A percentile compares a stretch with the other conserved stretches of the same genome.
Conservation (phyloP, 192 early-diverging fungal genomes). For the Helicostylum pulchrum region DNA sequence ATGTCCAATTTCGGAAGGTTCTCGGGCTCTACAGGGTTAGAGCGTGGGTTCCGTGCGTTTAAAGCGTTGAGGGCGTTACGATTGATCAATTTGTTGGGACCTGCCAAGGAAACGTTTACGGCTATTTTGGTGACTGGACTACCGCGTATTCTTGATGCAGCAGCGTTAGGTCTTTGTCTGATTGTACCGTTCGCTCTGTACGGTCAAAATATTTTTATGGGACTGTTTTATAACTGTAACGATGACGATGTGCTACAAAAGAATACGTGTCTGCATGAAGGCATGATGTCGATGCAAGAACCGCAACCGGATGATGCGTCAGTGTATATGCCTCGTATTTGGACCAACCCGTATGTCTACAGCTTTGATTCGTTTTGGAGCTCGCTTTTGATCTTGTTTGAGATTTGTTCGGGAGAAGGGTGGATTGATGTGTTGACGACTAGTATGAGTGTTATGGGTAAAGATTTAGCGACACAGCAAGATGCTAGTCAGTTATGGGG, state of each 20-base stretch:
- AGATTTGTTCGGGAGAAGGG: slow-evolving; percentile 56
- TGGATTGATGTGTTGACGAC: slow-evolving; percentile 53
- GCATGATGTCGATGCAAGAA: slow-evolving; percentile 11
- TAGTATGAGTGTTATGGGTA: slow-evolving; percentile 42
- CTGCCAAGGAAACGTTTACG: slow-evolving; percentile 54
- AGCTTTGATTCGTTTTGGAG: slow-evolving; percentile 58
- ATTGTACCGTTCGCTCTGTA: slow-evolving; percentile 56
- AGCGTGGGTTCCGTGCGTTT: slow-evolving; percentile 52
- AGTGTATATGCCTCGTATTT: slow-evolving; percentile 49
- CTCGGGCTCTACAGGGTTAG: slow-evolving; percentile 35
- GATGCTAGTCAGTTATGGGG: slow-evolving; percentile 47
- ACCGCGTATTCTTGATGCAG: slow-evolving; percentile 55
- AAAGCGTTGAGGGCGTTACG: slow-evolving; percentile 56
- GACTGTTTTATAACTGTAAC: slow-evolving; percentile 52
- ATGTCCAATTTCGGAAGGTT: slow-evolving; percentile 42
- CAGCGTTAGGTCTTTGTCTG: slow-evolving; percentile 42
- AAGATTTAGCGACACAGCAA: slow-evolving; percentile 31
- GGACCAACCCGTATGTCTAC: slow-evolving; percentile 55
- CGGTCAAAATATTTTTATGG: slow-evolving; percentile 46
- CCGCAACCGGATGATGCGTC: slow-evolving; percentile 11
- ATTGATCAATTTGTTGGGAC: slow-evolving; percentile 50
- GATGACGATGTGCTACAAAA: slow-evolving; percentile 34
- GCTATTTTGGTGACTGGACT: slow-evolving; percentile 54
- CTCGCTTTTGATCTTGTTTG: slow-evolving; percentile 54
- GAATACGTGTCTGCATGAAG: slow-evolving; percentile 36